Conservation (phyloP, 352 stramenopile genomes). For the Salisapilia sapeloensis region DNA sequence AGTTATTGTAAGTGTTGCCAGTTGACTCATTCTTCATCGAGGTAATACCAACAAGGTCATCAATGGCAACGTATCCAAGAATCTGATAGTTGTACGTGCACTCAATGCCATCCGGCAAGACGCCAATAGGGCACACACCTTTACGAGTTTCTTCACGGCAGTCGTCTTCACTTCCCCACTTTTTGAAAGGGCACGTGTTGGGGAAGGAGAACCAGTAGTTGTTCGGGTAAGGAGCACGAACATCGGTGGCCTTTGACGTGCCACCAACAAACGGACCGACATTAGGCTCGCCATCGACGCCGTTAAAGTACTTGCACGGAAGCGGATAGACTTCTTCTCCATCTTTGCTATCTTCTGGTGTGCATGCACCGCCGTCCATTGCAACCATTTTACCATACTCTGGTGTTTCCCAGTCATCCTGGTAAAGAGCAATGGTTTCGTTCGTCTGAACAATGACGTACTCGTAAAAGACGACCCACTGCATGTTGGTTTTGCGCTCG, state of each 20-base stretch:
- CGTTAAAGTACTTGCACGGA: slow-evolving; percentile 50
- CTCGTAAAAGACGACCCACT: slow-evolving; percentile 75
- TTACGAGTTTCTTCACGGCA: slow-evolving; percentile 16
- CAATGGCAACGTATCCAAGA: slow-evolving; percentile 45
- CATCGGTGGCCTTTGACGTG: slow-evolving; percentile 23
- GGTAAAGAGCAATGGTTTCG: slow-evolving; percentile 49
- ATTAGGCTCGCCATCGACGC: slow-evolving; percentile 30
- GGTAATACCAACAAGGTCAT: slow-evolving; percentile 67
- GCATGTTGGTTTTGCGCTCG: slow-evolving; percentile 64
- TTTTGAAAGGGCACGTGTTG: slow-evolving; percentile 38
- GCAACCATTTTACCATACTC: slow-evolving; percentile 56
- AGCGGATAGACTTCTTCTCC: slow-evolving; percentile 17
- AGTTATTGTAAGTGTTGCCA: slow-evolving; percentile 24
- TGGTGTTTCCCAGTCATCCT: slow-evolving; percentile 14
- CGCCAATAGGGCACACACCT: slow-evolving; percentile 26
- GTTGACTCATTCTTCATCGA: slow-evolving; percentile 18
- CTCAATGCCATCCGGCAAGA: slow-evolving; percentile 25
- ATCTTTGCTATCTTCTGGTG: slow-evolving; percentile 13
- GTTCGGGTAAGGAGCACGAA: slow-evolving; percentile 46
- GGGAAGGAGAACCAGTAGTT: slow-evolving; percentile 70
- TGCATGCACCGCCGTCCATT: slow-evolving; percentile 51
- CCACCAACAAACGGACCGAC: slow-evolving; percentile 40
- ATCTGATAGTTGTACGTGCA: slow-evolving; percentile 67
- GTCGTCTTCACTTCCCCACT: slow-evolving; percentile 24
- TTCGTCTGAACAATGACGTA: slow-evolving; percentile 60